Conservation (phyloP, 805 yeast genomes). For the Ogataea neopini region DNA sequence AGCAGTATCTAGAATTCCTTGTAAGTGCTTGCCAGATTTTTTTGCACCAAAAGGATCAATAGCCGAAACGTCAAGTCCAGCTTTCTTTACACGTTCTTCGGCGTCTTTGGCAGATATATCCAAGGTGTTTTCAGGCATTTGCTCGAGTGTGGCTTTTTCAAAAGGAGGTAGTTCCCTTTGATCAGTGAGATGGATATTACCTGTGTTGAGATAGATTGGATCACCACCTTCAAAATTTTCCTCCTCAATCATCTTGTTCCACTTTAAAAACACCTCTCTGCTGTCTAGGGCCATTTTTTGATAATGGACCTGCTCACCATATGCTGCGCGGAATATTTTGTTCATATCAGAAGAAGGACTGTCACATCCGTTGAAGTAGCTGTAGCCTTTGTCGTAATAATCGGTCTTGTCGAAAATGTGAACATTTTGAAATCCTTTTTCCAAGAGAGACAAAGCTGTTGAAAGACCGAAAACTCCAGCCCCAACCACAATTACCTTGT, state of each 20-base stretch:
- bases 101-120: not conserved
- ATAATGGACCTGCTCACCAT: constrained; percentile 3
- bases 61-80: not conserved
- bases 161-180: constrained; percentile 2
- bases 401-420: constrained; percentile 3
- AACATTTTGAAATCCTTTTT: not conserved
- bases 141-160: not conserved
- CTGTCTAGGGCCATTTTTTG: constrained; percentile 4
- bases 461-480: constrained; percentile 4
- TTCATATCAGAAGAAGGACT: constrained; percentile 5
- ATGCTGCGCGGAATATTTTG: constrained; percentile 3
- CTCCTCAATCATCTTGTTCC: constrained; percentile 3
- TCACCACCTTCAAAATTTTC: constrained; percentile 4
- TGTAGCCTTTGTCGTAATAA: not conserved
- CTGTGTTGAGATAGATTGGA: constrained; percentile 3
- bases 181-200: constrained; percentile 2
- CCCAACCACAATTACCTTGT: not conserved
- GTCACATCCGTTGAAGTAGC: constrained; percentile 3
- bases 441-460: not conserved
- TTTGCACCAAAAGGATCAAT: constrained; percentile 1
- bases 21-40: not conserved
- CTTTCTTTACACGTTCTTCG: not conserved
- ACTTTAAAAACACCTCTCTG: not conserved
- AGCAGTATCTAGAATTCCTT: not conserved
- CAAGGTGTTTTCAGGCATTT: not conserved